phyloP scores from a whole-genome alignment of 805 yeast species.

The Debaryomyces prosopidis region DNA sequence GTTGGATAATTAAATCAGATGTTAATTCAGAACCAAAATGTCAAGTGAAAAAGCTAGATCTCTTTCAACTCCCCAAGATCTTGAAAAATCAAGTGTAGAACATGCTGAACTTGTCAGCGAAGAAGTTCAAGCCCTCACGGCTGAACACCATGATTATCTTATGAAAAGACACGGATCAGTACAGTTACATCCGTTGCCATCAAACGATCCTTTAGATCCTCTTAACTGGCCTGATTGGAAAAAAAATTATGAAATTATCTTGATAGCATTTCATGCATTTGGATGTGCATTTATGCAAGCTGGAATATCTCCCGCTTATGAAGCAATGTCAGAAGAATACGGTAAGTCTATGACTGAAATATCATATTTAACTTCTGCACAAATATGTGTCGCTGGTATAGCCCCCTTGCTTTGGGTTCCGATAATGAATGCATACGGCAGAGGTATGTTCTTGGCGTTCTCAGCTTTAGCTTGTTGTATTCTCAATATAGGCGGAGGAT shows the following conservation, averaged over 20 bases:
- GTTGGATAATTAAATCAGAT: no score
- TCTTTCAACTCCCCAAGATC: no score
- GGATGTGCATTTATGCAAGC: slow-evolving; percentile 10
- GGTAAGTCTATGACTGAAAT: slow-evolving; percentile 6
- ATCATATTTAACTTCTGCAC: slow-evolving; percentile 10
- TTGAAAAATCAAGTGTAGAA: no score
- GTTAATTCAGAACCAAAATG: no score
- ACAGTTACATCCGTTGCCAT: slow-evolving; percentile 14
- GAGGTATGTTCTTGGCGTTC: slow-evolving; percentile 3
- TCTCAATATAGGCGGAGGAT: slow-evolving; percentile 9
- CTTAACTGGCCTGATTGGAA: slow-evolving; percentile 13
- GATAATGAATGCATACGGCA: slow-evolving; percentile 9
- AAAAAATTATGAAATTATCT: slow-evolving; percentile 9
- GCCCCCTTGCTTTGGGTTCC: slow-evolving; percentile 13
- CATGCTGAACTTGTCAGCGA: no score
- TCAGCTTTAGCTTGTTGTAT: slow-evolving; percentile 2
- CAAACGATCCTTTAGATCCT: slow-evolving; percentile 12
- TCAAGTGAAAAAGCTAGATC: no score
- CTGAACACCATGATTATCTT: slow-evolving; percentile 4
- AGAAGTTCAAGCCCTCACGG: neutral
- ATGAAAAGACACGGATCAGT: slow-evolving; percentile 12
- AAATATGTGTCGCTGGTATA: slow-evolving; percentile 10
- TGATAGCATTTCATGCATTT: slow-evolving; percentile 11
- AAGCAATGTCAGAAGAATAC: neutral
- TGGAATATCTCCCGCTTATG: slow-evolving; percentile 3